Conservation (phyloP, 2,329 filamentous ascomycete genomes). For the Fusarium caatingaense region DNA sequence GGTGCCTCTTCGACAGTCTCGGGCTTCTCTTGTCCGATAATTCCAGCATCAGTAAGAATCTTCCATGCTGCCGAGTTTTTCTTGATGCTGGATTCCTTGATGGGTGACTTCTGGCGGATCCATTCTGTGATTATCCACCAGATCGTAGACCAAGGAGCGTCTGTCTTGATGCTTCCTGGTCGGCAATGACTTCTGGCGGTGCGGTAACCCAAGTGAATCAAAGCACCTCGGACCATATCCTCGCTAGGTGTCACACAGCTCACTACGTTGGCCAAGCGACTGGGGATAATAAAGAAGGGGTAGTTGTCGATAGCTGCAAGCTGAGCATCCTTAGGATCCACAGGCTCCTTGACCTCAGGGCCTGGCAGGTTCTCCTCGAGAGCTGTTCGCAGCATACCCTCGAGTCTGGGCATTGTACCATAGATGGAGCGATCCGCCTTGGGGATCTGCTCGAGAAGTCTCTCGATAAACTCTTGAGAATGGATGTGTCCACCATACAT, state of each 20-base stretch:
- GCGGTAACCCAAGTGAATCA: constrained; percentile 82
- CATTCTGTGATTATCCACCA: constrained; percentile 97
- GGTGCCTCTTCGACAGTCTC: constrained; percentile 30
- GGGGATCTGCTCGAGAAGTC: constrained; percentile 79
- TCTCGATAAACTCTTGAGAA: constrained; percentile 82
- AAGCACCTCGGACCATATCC: constrained; percentile 81
- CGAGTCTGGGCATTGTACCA: constrained; percentile 81
- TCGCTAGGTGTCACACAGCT: constrained; percentile 85
- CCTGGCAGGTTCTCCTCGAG: constrained; percentile 74
- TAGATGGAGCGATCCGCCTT: constrained; percentile 76
- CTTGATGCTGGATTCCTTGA: constrained; percentile 78
- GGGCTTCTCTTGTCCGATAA: constrained; percentile 52
- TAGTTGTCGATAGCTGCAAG: constrained; percentile 76
- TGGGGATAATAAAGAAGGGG: constrained; percentile 89
- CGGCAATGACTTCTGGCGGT: constrained; percentile 90
- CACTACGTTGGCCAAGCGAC: constrained; percentile 77
- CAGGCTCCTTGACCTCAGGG: constrained; percentile 51
- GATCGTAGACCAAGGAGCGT: constrained; percentile 88
- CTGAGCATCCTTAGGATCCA: constrained; percentile 59
- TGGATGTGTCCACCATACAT: constrained; percentile 96
- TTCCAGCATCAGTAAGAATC: constrained; percentile 65
- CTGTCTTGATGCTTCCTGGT: constrained; percentile 89
- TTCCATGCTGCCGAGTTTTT: constrained; percentile 76
- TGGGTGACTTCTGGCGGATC: constrained; percentile 81
- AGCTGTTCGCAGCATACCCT: constrained; percentile 91